Evolutionary conservation across 208 protist species (phyloP).

Genomic region (Leishmania tropica): DNA sequence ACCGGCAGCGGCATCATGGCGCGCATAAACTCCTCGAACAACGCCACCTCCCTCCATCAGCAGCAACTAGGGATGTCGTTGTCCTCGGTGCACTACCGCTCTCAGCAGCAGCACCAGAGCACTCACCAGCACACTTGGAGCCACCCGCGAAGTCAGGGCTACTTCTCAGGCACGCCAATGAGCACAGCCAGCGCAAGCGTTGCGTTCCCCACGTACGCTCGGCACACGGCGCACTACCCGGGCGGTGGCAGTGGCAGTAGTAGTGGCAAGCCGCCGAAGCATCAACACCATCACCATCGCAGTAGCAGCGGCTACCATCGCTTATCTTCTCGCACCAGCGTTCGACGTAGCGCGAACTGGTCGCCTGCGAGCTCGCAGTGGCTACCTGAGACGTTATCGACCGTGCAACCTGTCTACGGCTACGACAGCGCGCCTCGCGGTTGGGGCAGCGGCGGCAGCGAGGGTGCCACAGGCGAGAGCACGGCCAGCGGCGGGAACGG

Average conservation of each 20-base stretch:
- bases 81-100: background rate
- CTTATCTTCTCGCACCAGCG: conserved; percentile 7
- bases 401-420: background rate
- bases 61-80: background rate
- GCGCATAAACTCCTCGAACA: background rate
- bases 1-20: background rate
- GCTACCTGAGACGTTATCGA: conserved; percentile 1
- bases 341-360: conserved; percentile 11
- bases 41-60: background rate
- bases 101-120: background rate
- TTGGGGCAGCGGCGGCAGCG: background rate
- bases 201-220: background rate
- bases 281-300: background rate
- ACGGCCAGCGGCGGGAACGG: background rate
- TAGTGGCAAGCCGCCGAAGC: background rate
- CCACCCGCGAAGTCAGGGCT: background rate
- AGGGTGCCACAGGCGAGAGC: background rate
- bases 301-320: conserved; percentile 6
- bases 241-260: background rate
- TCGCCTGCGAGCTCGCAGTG: conserved; percentile 23
- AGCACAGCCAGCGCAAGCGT: background rate
- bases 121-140: background rate
- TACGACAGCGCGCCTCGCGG: conserved; percentile 1
- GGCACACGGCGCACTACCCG: background rate
- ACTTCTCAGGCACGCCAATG: background rate